A percentile compares a stretch with the other conserved stretches of the same genome.
Evolutionary conservation across 345 rosid species (phyloP).

Genomic region (Rhizophora mangle): DNA sequence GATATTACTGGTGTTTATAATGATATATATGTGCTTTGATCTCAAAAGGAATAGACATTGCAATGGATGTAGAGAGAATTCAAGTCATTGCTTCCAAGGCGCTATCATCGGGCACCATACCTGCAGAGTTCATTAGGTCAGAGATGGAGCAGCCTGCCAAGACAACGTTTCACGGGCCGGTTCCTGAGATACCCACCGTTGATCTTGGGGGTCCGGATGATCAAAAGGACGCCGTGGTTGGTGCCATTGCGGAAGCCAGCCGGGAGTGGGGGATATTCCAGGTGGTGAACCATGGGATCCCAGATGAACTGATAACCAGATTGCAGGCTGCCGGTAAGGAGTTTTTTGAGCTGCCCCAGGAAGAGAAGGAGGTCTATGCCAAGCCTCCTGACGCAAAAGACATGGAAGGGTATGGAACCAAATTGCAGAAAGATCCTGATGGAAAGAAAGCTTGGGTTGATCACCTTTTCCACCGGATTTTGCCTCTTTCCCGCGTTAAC

Average conservation of each 20-base stretch:
- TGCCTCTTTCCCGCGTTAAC: conserved; percentile 63
- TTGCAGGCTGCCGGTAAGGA: conserved; percentile 53
- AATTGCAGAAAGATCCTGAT: conserved; percentile 44
- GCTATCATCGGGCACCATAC: conserved; percentile 37
- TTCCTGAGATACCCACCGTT: conserved; percentile 44
- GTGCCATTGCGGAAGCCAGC: conserved; percentile 34
- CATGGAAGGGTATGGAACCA: conserved; percentile 70
- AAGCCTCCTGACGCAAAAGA: conserved; percentile 36
- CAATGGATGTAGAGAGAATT: conserved; percentile 1
- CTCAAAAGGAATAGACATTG: background rate
- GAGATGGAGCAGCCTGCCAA: conserved; percentile 65
- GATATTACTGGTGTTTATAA: too few species aligned
- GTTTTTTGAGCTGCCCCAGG: conserved; percentile 64
- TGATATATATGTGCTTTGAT: too few species aligned
- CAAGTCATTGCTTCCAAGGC: conserved; percentile 7
- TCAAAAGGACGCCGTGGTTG: conserved; percentile 21
- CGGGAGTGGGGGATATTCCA: conserved; percentile 64
- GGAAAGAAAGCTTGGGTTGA: conserved; percentile 77
- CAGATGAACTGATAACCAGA: conserved; percentile 36
- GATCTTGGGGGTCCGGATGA: conserved; percentile 36
- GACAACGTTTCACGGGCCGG: conserved; percentile 53
- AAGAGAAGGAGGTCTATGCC: conserved; percentile 59
- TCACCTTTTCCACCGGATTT: conserved; percentile 74
- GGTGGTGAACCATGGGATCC: conserved; percentile 59
- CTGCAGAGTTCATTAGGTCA: conserved; percentile 57